Percentiles rank a stretch among this genome's conserved stretches.
Evolutionary conservation across 805 yeast species (phyloP).

Genomic region (Pichia cabralensis): DNA sequence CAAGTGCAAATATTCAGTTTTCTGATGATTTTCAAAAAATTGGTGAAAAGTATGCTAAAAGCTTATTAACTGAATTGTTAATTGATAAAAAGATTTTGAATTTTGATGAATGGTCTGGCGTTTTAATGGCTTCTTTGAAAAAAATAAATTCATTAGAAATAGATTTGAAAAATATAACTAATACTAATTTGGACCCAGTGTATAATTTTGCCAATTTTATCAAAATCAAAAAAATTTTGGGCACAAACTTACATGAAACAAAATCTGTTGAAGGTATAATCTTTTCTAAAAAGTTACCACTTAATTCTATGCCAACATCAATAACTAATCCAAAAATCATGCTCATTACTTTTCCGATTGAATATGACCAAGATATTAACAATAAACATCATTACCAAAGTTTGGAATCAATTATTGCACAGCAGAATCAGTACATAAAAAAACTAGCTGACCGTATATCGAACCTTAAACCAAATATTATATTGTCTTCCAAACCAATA

Average conservation of each 20-base stretch:
- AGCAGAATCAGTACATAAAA: constrained; percentile 75
- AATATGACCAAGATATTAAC: constrained; percentile 51
- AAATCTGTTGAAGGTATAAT: constrained; percentile 65
- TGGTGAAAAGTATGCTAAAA: constrained; percentile 36
- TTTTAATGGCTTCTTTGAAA: constrained; percentile 40
- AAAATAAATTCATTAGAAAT: constrained; percentile 51
- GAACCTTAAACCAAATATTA: constrained; percentile 66
- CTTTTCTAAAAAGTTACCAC: constrained; percentile 74
- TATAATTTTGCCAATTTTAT: constrained; percentile 84
- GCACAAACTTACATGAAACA: constrained; percentile 58
- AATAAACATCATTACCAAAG: constrained; percentile 14
- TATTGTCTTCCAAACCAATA: constrained; percentile 69
- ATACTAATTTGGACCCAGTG: constrained; percentile 44
- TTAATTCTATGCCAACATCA: constrained; percentile 62
- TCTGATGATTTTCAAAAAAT: constrained; percentile 26
- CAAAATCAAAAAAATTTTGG: constrained; percentile 75
- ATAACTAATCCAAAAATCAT: constrained; percentile 67
- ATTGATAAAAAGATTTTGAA: constrained; percentile 47
- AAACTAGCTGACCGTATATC: constrained; percentile 72
- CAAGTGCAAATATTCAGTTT: constrained; percentile 22
- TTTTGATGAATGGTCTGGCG: constrained; percentile 47
- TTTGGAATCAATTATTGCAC: constrained; percentile 58
- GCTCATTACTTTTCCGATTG: constrained; percentile 80
- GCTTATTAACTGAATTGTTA: constrained; percentile 48
- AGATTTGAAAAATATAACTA: constrained; percentile 33